These are phyloP conservation scores for Phytophthora multivora DNA, from an alignment of 352 stramenopile species.

Conservation along the genomic window DNA sequence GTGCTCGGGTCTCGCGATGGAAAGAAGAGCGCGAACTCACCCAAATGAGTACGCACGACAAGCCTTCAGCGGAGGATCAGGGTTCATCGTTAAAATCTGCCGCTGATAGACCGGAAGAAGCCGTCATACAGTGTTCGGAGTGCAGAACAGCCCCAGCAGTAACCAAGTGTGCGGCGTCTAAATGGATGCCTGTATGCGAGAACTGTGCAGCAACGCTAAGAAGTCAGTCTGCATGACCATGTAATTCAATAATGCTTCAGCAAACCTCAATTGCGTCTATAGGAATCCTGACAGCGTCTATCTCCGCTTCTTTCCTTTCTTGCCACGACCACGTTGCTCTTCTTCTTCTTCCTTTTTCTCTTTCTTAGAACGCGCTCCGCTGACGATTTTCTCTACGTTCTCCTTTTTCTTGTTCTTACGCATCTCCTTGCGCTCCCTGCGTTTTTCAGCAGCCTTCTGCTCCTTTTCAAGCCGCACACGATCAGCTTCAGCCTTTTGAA, in stretches of 20 bases:
- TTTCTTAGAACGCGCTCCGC: slow-evolving; percentile 45
- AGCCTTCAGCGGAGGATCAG: slow-evolving; percentile 20
- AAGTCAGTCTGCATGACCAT: slow-evolving; percentile 29
- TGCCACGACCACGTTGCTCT: slow-evolving; percentile 37
- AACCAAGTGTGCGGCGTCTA: slow-evolving; percentile 82
- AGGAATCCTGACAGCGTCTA: slow-evolving; percentile 13
- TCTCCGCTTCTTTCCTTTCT: slow-evolving; percentile 46
- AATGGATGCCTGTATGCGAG: slow-evolving; percentile 86
- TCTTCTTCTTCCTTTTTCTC: slow-evolving; percentile 40
- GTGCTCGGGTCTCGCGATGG: slow-evolving; percentile 61
- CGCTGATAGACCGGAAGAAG: slow-evolving; percentile 31
- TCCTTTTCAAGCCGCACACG: slow-evolving; percentile 70
- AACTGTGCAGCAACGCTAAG: slow-evolving; percentile 56
- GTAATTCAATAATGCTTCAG: slow-evolving; percentile 1
- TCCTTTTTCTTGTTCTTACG: slow-evolving; percentile 85
- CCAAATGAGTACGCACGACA: slow-evolving; percentile 70
- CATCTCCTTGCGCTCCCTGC: slow-evolving; percentile 79
- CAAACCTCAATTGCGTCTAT: slow-evolving; percentile 5
- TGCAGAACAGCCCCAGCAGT: slow-evolving; percentile 56
- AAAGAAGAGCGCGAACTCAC: slow-evolving; percentile 75
- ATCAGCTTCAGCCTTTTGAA: slow-evolving; percentile 46
- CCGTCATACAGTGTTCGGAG: slow-evolving; percentile 69
- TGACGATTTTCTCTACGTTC: slow-evolving; percentile 73
- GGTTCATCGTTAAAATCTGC: not conserved
- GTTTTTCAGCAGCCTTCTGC: slow-evolving; percentile 78